These are phyloP conservation scores for Tilletia indica DNA, from an alignment of 1,284 basidiomycete species.

Conservation along the genomic window DNA sequence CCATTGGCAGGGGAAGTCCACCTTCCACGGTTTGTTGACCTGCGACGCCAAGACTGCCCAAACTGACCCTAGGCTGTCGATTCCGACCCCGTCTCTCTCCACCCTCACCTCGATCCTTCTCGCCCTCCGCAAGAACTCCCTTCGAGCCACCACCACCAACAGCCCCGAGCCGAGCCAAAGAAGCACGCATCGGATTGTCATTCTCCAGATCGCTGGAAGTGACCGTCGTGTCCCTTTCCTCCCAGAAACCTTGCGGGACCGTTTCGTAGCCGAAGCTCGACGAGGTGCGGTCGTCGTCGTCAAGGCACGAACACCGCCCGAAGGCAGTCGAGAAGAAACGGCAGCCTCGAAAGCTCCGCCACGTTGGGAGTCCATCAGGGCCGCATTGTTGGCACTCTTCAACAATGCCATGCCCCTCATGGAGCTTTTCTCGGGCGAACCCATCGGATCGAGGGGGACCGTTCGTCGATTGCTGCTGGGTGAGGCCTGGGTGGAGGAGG, in stretches of 20 bases:
- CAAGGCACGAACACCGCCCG: neutral
- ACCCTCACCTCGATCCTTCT: neutral
- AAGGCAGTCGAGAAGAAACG: neutral
- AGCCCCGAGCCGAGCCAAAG: too few species aligned
- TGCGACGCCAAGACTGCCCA: neutral
- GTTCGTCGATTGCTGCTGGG: neutral
- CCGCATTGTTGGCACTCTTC: neutral
- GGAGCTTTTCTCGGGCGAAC: slow-evolving; percentile 16
- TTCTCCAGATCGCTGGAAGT: slow-evolving; percentile 12
- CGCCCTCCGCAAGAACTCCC: too few species aligned
- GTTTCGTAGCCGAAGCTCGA: neutral
- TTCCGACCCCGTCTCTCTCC: neutral
- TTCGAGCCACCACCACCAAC: too few species aligned
- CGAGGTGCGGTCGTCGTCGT: neutral
- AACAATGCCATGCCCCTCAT: slow-evolving; percentile 10
- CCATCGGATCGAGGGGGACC: neutral
- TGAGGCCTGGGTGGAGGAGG: neutral
- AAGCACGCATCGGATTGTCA: neutral
- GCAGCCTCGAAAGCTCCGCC: neutral
- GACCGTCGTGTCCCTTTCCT: neutral
- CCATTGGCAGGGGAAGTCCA: neutral
- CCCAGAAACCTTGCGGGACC: neutral
- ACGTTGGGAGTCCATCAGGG: neutral
- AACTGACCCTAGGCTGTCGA: slow-evolving; percentile 3
- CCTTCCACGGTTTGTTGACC: neutral